Evolutionary conservation across 73 alveolate genomes (phyloP).

Genomic region (Paramecium pentaurelia): DNA sequence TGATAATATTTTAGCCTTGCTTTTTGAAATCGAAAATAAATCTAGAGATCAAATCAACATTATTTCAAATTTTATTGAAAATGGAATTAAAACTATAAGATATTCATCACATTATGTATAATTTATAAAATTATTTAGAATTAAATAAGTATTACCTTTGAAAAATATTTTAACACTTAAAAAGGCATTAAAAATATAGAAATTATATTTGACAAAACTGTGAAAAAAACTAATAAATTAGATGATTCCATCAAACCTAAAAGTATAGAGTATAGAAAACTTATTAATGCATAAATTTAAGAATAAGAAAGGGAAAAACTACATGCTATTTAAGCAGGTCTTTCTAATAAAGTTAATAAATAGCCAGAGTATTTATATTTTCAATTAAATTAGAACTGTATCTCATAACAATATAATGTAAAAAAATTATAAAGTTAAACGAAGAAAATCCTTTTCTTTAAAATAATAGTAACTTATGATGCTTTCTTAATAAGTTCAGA

Average conservation of each 20-base stretch:
- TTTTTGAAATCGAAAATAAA: slow-evolving; percentile 19
- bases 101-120: not conserved
- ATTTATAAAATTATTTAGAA: not conserved
- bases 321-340: slow-evolving; percentile 22
- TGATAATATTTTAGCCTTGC: not conserved
- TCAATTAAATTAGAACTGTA: not conserved
- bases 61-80: slow-evolving; percentile 9
- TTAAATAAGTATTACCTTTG: not conserved
- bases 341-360: not conserved
- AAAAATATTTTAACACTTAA: not conserved
- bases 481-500: not conserved
- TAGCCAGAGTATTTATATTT: slow-evolving; percentile 43
- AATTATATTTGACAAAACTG: not conserved
- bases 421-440: not conserved
- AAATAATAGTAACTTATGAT: not conserved
- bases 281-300: not conserved
- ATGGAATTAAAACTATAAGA: slow-evolving; percentile 32
- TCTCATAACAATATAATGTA: not conserved
- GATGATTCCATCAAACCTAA: not conserved
- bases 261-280: not conserved
- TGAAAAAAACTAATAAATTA: not conserved
- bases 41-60: not conserved
- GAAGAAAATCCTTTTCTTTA: not conserved
- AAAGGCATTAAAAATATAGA: not conserved
- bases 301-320: not conserved